Percentiles rank a stretch among this genome's conserved stretches.
phyloP scores from a whole-genome alignment of 73 alveolate species.

The Stentor roeselii region DNA sequence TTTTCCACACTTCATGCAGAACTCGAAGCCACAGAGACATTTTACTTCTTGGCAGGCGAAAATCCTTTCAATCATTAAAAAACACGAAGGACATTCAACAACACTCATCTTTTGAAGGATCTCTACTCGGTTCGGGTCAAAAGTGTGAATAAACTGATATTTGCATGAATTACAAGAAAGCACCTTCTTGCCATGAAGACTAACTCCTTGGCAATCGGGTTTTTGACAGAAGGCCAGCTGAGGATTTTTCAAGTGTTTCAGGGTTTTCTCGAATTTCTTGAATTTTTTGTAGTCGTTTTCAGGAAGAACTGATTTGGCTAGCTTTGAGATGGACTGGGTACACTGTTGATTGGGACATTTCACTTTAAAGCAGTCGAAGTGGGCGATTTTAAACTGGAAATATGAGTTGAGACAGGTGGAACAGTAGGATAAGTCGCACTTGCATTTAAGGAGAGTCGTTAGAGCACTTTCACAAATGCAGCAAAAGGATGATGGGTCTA shows the following conservation, averaged over 20 bases:
- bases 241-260: not conserved
- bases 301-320: not conserved
- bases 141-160: not conserved
- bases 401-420: not conserved
- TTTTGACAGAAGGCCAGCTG: not conserved
- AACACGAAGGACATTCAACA: not conserved
- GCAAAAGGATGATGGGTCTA: too few relatives aligned
- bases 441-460: not conserved
- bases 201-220: not conserved
- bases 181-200: too few relatives aligned
- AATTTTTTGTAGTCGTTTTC: not conserved
- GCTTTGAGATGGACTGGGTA: not conserved
- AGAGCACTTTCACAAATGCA: too few relatives aligned
- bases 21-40: not conserved
- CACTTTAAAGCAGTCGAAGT: not conserved
- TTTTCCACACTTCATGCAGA: conserved; percentile 12
- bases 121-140: not conserved
- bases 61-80: not conserved
- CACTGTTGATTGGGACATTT: not conserved
- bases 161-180: not conserved
- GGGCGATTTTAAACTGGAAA: not conserved
- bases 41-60: not conserved
- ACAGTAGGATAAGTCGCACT: not conserved
- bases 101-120: not conserved
- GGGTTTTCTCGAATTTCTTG: not conserved